Percentiles rank a stretch among this genome's conserved stretches.
Conservation (phyloP, 352 stramenopile genomes). For the Phytophthora fragariaefolia region DNA sequence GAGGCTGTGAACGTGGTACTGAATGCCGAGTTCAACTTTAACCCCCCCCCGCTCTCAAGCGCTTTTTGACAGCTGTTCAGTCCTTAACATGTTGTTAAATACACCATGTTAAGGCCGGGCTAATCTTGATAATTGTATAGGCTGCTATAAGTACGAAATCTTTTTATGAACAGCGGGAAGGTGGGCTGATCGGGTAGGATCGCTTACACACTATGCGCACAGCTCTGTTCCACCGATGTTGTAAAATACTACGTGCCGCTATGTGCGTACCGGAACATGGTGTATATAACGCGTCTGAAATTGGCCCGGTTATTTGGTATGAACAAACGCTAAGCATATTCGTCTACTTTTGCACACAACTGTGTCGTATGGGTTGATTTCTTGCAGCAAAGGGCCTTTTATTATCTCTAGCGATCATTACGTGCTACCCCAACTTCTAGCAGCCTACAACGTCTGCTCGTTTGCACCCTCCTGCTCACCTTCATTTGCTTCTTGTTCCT, state of each 20-base stretch:
- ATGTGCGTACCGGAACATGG: neutral
- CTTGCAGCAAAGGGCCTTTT: neutral
- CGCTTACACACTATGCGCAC: neutral
- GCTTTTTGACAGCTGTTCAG: neutral
- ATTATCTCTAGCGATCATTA: neutral
- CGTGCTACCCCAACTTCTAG: too few species aligned
- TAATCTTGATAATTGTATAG: neutral
- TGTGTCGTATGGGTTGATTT: too few species aligned
- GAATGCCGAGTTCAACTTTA: neutral
- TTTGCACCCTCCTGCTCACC: too few species aligned
- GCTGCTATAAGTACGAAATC: slow-evolving; percentile 2
- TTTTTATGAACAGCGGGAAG: slow-evolving; percentile 4
- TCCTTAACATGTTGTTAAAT: neutral
- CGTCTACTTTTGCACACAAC: neutral
- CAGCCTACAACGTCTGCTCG: too few species aligned
- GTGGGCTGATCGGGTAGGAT: neutral
- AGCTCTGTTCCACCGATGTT: neutral
- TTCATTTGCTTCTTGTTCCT: too few species aligned
- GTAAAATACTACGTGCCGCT: neutral
- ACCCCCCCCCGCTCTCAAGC: neutral
- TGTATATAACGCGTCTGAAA: neutral
- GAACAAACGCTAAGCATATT: neutral
- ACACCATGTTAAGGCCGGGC: slow-evolving; percentile 1
- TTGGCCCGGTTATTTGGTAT: neutral
- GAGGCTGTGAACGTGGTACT: neutral